Base-by-base conservation (phyloP, 805 yeast species). In the Candida ascalaphidarum region DNA sequence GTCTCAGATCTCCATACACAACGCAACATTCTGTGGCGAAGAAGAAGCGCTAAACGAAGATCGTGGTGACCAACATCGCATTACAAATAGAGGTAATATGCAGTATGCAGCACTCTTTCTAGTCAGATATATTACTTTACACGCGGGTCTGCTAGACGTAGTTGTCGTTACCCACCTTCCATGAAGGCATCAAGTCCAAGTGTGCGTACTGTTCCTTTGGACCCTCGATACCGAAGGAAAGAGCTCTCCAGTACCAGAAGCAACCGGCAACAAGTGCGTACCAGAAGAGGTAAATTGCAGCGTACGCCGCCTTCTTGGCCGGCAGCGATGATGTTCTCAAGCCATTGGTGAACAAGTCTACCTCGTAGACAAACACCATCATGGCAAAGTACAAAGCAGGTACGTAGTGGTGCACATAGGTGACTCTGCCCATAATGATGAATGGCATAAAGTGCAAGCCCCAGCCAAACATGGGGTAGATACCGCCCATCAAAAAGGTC, bases 331-430 rank as follows among this genome's bases (percentile, higher is more conserved):
- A 18, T 7, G 31, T 38, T 28, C 55, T 57, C 21, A 33, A 50
- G 20, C 48, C 14, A 11, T 22, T 34, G 13, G 68, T 50, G 30
- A 60, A 44, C 21, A 58, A 54, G 37, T 79, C 84, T 26, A 79
- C 57, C 39, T 71, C 54, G 48, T 72, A 81, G 32, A 73, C 74
- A 41, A 75, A 66, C 17, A 84, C 78, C 39, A 88, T 61, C 64
- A 86, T 79, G 28, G 97, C 97, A 77, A 89, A 89, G 59, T 82
- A 89, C 38, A 88, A 68, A 1, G 97, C 95, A 10, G 98, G 98
- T 41, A 86, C 73, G 56, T 89, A 89, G 55, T 89, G 98, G 58
- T 89, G 98, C 19, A 89, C 92, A 52, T 92, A 89, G 2, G 95
- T 86, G 32, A 92, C 96, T 65, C 98, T 81, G 9, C 94, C 86